These are phyloP conservation scores for Coleophoma cylindrospora DNA, from an alignment of 2,329 filamentous ascomycete genomes.

Conservation along the genomic window DNA sequence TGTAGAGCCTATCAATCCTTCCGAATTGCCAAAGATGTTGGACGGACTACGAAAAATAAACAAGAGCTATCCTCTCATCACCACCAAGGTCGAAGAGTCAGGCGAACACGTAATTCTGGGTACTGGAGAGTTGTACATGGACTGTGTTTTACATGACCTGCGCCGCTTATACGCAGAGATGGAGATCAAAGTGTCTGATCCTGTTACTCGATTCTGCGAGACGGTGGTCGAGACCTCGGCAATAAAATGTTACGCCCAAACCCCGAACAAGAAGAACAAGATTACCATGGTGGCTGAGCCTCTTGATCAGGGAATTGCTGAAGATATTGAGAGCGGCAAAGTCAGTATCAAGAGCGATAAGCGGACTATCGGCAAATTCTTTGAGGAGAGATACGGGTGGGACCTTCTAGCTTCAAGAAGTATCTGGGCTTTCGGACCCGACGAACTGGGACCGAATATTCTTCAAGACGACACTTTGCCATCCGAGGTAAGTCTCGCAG, in stretches of 20 bases:
- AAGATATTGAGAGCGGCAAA: constrained; percentile 86
- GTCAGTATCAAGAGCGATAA: constrained; percentile 92
- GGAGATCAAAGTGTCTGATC: constrained; percentile 98
- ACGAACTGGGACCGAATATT: constrained; percentile 92
- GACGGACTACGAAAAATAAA: constrained; percentile 95
- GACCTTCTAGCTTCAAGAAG: constrained; percentile 90
- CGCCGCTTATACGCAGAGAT: constrained; percentile 94
- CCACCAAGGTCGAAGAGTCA: constrained; percentile 96
- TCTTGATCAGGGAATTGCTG: constrained; percentile 87
- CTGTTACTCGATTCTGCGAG: constrained; percentile 95
- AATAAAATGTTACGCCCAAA: constrained; percentile 96
- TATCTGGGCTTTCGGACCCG: constrained; percentile 97
- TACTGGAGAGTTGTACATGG: constrained; percentile 99
- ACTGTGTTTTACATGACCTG: constrained; percentile 94
- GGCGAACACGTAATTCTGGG: constrained; percentile 94
- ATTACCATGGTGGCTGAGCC: constrained; percentile 98
- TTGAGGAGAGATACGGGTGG: constrained; percentile 96
- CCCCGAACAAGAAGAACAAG: constrained; percentile 99
- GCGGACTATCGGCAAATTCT: constrained; percentile 91
- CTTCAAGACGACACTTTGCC: constrained; percentile 94
- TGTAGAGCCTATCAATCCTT: constrained; percentile 96
- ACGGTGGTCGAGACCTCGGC: constrained; percentile 96
- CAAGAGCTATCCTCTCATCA: constrained; percentile 94
- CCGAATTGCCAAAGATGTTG: constrained; percentile 96
- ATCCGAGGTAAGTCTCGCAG: constrained; percentile 59